Evolutionary conservation across 805 yeast species (phyloP).

Genomic region (Huiozyma sinensis): DNA sequence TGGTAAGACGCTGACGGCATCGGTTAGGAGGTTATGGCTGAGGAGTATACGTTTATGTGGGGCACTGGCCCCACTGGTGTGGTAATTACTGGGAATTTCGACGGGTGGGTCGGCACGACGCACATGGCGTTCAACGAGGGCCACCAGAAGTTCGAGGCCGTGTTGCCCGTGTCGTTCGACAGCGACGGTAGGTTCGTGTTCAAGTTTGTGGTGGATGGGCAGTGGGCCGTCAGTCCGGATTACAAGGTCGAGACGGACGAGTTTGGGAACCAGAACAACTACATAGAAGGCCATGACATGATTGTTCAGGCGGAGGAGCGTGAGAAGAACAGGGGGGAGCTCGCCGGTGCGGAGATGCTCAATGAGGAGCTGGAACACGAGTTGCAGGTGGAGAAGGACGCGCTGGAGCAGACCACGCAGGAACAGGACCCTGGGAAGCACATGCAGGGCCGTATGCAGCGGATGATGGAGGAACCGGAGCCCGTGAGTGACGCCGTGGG

Average conservation of each 20-base stretch:
- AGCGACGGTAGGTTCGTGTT: constrained; percentile 30
- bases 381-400: background rate
- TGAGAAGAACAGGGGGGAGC: constrained; percentile 1
- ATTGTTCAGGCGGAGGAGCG: constrained; percentile 1
- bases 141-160: constrained; percentile 22
- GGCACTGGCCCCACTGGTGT: constrained; percentile 46
- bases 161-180: constrained; percentile 1
- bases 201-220: constrained; percentile 59
- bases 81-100: constrained; percentile 59
- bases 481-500: no score
- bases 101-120: constrained; percentile 49
- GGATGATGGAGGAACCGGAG: no score
- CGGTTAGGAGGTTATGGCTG: constrained; percentile 1
- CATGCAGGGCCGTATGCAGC: background rate
- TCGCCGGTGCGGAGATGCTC: background rate
- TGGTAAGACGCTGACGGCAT: background rate
- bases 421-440: background rate
- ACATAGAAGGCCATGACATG: constrained; percentile 12
- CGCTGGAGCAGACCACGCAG: background rate
- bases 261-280: constrained; percentile 32
- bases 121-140: constrained; percentile 41
- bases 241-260: constrained; percentile 35
- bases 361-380: background rate
- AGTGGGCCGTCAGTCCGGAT: constrained; percentile 39
- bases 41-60: constrained; percentile 26